These are phyloP conservation scores for Edaphochlamys debaryana DNA, from an alignment of 139 green algal genomes.

Conservation along the genomic window DNA sequence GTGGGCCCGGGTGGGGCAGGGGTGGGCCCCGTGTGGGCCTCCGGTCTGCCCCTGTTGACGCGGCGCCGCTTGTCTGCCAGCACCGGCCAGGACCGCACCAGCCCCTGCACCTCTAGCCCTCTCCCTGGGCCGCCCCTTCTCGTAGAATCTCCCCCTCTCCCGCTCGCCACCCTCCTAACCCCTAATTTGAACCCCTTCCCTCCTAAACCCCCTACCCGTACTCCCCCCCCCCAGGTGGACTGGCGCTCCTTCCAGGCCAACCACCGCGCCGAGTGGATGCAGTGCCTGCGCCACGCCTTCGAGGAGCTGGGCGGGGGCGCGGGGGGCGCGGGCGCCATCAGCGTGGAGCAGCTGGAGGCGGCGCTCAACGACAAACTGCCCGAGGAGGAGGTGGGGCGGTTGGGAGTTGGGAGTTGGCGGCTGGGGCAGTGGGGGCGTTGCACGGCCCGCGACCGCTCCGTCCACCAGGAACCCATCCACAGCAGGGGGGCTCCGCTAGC, in stretches of 20 bases:
- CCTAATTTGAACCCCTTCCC: neutral
- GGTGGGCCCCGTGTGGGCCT: too few species aligned
- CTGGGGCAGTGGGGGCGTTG: neutral
- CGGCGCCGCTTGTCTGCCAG: too few species aligned
- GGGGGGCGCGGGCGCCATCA: conserved; percentile 57
- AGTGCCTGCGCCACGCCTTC: conserved; percentile 73
- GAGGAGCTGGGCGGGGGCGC: conserved; percentile 67
- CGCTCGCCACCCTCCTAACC: too few species aligned
- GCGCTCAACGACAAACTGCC: conserved; percentile 79
- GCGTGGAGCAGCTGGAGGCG: conserved; percentile 61
- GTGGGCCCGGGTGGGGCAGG: too few species aligned
- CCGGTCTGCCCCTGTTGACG: too few species aligned
- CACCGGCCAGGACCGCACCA: neutral
- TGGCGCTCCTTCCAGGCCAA: conserved; percentile 64
- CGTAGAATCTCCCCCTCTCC: too few species aligned
- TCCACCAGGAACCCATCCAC: too few species aligned
- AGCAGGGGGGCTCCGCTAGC: too few species aligned
- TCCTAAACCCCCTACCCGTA: too few species aligned
- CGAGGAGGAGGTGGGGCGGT: conserved; percentile 73
- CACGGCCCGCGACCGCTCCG: too few species aligned
- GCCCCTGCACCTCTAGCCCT: too few species aligned
- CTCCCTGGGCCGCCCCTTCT: too few species aligned
- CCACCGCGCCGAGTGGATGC: conserved; percentile 82
- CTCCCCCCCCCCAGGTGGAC: conserved; percentile 36
- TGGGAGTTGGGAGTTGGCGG: neutral